Conservation (phyloP, 2,329 filamentous ascomycete genomes). For the Pseudogymnoascus sp. region DNA sequence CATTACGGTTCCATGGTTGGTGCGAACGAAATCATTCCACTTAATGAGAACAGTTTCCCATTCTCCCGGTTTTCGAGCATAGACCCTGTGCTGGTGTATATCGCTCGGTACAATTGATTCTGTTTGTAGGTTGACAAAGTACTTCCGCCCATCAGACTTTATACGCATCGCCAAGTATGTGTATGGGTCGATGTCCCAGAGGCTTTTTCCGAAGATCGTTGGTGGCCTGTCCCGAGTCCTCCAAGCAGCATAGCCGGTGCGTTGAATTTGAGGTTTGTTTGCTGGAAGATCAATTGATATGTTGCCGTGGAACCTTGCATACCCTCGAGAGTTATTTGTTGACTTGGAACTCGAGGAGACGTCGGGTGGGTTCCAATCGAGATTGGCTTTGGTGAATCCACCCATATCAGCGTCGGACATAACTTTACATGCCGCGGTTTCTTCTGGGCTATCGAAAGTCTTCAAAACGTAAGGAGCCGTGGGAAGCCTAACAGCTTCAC, state of each 20-base stretch:
- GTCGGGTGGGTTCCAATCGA: constrained; percentile 45
- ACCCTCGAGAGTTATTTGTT: constrained; percentile 38
- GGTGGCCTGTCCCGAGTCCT: constrained; percentile 69
- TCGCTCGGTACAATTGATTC: constrained; percentile 93
- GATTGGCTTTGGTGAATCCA: constrained; percentile 68
- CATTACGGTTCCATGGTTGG: constrained; percentile 84
- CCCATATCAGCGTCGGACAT: constrained; percentile 86
- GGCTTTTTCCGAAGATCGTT: constrained; percentile 76
- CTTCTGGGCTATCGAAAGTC: constrained; percentile 49
- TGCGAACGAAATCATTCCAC: constrained; percentile 89
- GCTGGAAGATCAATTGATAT: constrained; percentile 82
- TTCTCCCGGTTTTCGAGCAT: constrained; percentile 67
- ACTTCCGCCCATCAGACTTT: constrained; percentile 84
- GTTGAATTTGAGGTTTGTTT: constrained; percentile 65
- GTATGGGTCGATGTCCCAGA: constrained; percentile 90
- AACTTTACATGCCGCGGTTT: constrained; percentile 55
- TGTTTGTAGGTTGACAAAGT: constrained; percentile 93
- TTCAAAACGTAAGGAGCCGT: constrained; percentile 58
- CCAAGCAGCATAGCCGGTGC: constrained; percentile 85
- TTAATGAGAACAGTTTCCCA: constrained; percentile 96
- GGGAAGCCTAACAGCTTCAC: constrained; percentile 63
- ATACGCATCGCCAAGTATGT: constrained; percentile 79
- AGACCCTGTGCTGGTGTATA: constrained; percentile 88
- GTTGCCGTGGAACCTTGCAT: constrained; percentile 76
- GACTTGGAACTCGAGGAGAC: constrained; percentile 18